Evolutionary conservation across 345 rosid genomes (phyloP), one percentile per base, ranked within the genome.

Genomic region (Hibiscus mutabilis): DNA sequence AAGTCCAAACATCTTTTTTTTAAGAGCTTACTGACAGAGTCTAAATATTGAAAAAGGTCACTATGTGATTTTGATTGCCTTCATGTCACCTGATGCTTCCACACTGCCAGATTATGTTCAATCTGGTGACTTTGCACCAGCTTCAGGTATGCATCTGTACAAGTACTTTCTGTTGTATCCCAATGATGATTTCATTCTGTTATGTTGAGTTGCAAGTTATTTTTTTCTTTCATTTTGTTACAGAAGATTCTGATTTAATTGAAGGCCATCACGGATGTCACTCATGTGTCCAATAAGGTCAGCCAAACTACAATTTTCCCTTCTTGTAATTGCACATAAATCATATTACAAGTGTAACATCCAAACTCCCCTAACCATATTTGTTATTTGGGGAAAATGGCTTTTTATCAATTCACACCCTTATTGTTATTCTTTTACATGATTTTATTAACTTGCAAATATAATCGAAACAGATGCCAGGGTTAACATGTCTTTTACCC

Each of bases 241-340:
- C 37, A 40, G 47, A 79, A 90, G 97, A 95, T 78, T 80, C 89
- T 44, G 99, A 95, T 67, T 52, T 92, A 75, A 86, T 91, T 58
- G 97, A 88, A 88, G 99, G 55, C 89, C 95, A 77, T 95, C 93
- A 68, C 89, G 97, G 6, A 83, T 92, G 68, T 89, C 97, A 59
- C 97, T 95, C 57, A 85, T 78, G 77, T 95, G 99, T 72, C 97
- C 99, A 63, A 90, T 95, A 79, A 90, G 97, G 99, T 87, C 76
- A 60, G 76, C 31, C 31, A 29, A 29, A 29, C 31, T 29, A 29
- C 31, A 29, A 3, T 29, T 29, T 29, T 29, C 31, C 31, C 3
- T 29, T 29, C 31, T 1, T 29, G 31, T 29, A 29, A 29, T 3
- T 29, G 31, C 31, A 29, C 31, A 29, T 29, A 3, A 29, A 1